Percentiles rank a stretch among this genome's conserved stretches.
These are phyloP conservation scores for Colletotrichum incanum DNA, from an alignment of 2,329 filamentous ascomycete species.

Conservation along the genomic window DNA sequence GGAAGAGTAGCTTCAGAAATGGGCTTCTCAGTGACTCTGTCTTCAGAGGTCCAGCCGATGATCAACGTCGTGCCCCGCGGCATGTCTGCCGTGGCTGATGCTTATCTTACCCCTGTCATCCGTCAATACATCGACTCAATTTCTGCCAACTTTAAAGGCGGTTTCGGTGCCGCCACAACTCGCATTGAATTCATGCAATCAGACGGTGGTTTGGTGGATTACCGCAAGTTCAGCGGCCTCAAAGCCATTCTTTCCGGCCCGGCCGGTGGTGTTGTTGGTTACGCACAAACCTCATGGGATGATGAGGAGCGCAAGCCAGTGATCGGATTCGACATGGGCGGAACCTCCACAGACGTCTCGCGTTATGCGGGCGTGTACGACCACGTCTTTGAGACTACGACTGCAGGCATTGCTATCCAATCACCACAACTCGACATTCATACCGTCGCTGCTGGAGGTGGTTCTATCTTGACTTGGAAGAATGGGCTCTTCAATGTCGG, in stretches of 20 bases:
- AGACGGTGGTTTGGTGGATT: slow-evolving; percentile 66
- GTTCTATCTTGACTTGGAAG: slow-evolving; percentile 78
- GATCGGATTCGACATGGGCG: slow-evolving; percentile 82
- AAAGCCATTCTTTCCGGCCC: slow-evolving; percentile 81
- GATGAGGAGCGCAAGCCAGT: slow-evolving; percentile 76
- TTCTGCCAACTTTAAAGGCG: slow-evolving; percentile 55
- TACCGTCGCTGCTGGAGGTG: slow-evolving; percentile 83
- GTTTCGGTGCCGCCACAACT: slow-evolving; percentile 53
- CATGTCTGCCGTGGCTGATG: slow-evolving; percentile 60
- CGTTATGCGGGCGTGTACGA: slow-evolving; percentile 69
- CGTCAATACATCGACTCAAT: slow-evolving; percentile 54
- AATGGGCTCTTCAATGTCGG: slow-evolving; percentile 83
- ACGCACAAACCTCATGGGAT: slow-evolving; percentile 82
- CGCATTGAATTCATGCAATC: slow-evolving; percentile 84
- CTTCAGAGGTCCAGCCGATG: slow-evolving; percentile 58
- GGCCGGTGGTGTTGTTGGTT: slow-evolving; percentile 84
- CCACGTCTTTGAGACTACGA: slow-evolving; percentile 79
- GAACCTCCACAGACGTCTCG: slow-evolving; percentile 83
- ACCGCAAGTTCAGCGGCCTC: slow-evolving; percentile 77
- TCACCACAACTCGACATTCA: slow-evolving; percentile 87
- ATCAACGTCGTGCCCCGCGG: slow-evolving; percentile 62
- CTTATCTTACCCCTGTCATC: slow-evolving; percentile 60
- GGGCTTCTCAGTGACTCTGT: slow-evolving; percentile 59
- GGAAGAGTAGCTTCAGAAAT: slow-evolving; percentile 55
- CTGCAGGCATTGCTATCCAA: slow-evolving; percentile 84